Percentiles rank a stretch among this genome's conserved stretches.
phyloP scores from a whole-genome alignment of 371 early-diverging fungal species.

The Mucor saturninus region DNA sequence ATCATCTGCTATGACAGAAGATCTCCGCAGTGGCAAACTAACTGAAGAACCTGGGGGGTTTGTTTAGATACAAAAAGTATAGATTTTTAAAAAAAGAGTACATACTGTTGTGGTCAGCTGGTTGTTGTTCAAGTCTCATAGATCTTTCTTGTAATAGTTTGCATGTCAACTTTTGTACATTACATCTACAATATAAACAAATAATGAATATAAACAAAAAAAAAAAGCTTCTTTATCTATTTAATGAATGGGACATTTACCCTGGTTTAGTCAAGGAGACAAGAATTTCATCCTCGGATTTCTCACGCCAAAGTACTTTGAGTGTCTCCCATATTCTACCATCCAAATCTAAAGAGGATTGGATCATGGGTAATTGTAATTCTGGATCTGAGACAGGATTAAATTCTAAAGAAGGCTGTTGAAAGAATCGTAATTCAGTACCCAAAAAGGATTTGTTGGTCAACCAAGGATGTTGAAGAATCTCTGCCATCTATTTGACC shows the following conservation, averaged over 20 bases:
- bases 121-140: slow-evolving; percentile 15
- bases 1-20: slow-evolving; percentile 28
- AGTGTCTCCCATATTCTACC: slow-evolving; percentile 48
- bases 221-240: not conserved
- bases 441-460: slow-evolving; percentile 44
- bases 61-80: not conserved
- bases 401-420: slow-evolving; percentile 13
- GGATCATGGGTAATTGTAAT: slow-evolving; percentile 29
- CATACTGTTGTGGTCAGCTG: slow-evolving; percentile 21
- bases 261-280: slow-evolving; percentile 21
- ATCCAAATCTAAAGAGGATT: slow-evolving; percentile 31
- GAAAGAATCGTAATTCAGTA: slow-evolving; percentile 35
- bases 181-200: slow-evolving; percentile 27
- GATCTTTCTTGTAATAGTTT: slow-evolving; percentile 45
- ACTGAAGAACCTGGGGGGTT: slow-evolving; percentile 11
- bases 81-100: not conserved
- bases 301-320: slow-evolving; percentile 39
- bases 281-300: slow-evolving; percentile 29
- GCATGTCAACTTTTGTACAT: slow-evolving; percentile 49
- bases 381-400: slow-evolving; percentile 33
- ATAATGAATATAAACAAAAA: not conserved
- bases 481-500: slow-evolving; percentile 35
- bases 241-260: slow-evolving; percentile 18
- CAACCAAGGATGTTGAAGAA: slow-evolving; percentile 50
- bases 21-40: slow-evolving; percentile 24